Evolutionary conservation across 805 yeast species (phyloP), one percentile per base, ranked within the genome.

Genomic region (Ogataea ramenticola): DNA sequence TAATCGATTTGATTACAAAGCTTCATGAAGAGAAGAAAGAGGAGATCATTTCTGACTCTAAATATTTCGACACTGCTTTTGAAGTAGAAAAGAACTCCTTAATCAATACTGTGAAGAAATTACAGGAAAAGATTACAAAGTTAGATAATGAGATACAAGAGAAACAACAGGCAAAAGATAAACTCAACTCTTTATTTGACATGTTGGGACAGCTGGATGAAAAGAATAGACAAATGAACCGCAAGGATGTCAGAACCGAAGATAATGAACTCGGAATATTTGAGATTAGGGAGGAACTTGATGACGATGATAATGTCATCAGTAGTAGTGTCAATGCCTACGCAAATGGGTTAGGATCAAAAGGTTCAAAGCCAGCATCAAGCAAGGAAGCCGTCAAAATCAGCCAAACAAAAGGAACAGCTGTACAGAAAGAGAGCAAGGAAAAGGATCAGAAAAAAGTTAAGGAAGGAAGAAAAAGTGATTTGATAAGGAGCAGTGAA

Each of bases 261-360:
- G 80, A 32, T 11, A 17, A 74, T 15, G 78, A 71, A 1, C 53
- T 80, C 2, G 89, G 87, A 1, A 66, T 86, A 21, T 78, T 88
- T 79, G 96, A 89, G 45, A 90, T 90, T 20, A 71, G 80, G 43
- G 97, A 89, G 56, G 85, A 80, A 43, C 61, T 90, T 33, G 96
- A 89, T 60, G 96, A 86, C 1, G 80, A 85, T n/a, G 96, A 80
- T 0, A 79, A 85, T 47, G 71, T 89, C 1, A 57, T 84, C 1
- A 60, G 48, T 14, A 57, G 77, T n/a, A 51, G 65, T 3, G 66
- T 78, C 3, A 65, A 64, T 27, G 75, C 76, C 0, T 56, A 52
- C 26, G 46, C 42, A 4, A 2, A 24, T 10, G 27, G 27, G 10
- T 6, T 24, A 7, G 27, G 27, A 10, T 24, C 27, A 7, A 24